Evolutionary conservation across 2,329 filamentous ascomycete species (phyloP).

Genomic region (Neophaeococcomyces mojaviensis): DNA sequence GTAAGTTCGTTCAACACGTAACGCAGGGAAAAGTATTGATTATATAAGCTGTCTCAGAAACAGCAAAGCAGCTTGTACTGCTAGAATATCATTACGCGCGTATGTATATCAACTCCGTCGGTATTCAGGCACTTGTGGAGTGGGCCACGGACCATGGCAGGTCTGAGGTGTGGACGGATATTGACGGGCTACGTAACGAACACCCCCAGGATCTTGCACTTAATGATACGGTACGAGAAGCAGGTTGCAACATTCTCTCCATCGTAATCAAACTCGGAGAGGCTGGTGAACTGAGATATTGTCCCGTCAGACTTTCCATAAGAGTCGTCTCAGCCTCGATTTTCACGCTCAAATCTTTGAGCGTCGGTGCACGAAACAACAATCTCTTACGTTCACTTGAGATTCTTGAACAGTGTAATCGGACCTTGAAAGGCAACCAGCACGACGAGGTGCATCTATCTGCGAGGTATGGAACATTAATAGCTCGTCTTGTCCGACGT

Average conservation of each 20-base stretch:
- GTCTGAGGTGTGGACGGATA: background rate
- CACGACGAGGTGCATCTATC: conserved; percentile 48
- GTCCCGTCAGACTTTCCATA: conserved; percentile 47
- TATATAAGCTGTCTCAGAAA: conserved; percentile 33
- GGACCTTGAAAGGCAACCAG: conserved; percentile 41
- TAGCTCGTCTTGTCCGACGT: conserved; percentile 40
- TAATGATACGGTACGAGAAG: conserved; percentile 50
- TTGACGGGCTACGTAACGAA: background rate
- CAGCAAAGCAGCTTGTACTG: conserved; percentile 42
- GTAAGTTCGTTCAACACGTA: no score
- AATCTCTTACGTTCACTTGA: conserved; percentile 43
- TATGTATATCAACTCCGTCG: conserved; percentile 40
- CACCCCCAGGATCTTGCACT: conserved; percentile 42
- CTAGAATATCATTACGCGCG: conserved; percentile 47
- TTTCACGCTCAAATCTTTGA: conserved; percentile 1
- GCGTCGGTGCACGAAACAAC: conserved; percentile 15
- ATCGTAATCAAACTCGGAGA: conserved; percentile 44
- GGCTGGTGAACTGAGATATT: conserved; percentile 41
- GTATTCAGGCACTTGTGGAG: conserved; percentile 51
- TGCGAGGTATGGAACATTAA: conserved; percentile 43
- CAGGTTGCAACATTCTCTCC: conserved; percentile 45
- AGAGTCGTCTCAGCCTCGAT: conserved; percentile 1
- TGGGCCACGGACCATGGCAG: conserved; percentile 31
- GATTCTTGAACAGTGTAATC: conserved; percentile 42
- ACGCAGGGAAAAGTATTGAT: no score